Percentiles rank a stretch among this genome's conserved stretches.
These are phyloP conservation scores for Wallacemonas sp. DNA, from an alignment of 208 protist genomes.

Conservation along the genomic window DNA sequence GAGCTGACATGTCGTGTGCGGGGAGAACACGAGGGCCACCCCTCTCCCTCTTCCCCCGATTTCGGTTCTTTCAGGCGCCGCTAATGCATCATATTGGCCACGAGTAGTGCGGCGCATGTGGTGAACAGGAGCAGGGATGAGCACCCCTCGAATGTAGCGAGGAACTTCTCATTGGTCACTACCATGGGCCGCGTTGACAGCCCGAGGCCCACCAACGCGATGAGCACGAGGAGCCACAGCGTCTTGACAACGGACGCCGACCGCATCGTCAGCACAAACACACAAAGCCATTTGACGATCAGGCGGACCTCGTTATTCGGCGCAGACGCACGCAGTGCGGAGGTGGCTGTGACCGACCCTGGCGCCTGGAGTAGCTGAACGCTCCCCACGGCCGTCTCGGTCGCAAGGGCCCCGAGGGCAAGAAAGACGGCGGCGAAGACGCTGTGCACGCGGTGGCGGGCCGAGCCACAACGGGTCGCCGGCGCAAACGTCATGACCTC, in stretches of 20 bases:
- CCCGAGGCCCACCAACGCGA: too few relatives aligned
- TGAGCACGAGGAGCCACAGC: background rate
- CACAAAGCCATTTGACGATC: background rate
- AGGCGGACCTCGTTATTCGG: background rate
- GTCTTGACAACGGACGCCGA: background rate
- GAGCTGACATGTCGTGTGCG: too few relatives aligned
- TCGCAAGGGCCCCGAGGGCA: background rate
- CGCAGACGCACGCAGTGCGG: background rate
- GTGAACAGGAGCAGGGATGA: too few relatives aligned
- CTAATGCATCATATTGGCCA: too few relatives aligned
- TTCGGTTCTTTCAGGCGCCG: too few relatives aligned
- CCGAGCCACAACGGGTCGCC: background rate
- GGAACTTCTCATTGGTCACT: too few relatives aligned
- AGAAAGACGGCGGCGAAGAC: background rate
- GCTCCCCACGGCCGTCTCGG: constrained; percentile 2
- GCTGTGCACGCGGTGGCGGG: constrained; percentile 6
- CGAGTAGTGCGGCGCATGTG: too few relatives aligned
- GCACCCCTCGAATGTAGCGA: too few relatives aligned
- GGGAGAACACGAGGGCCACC: too few relatives aligned
- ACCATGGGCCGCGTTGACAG: too few relatives aligned
- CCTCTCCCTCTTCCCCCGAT: too few relatives aligned
- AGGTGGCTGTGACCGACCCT: background rate
- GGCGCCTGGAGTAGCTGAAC: constrained; percentile 1
- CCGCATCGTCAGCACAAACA: background rate
- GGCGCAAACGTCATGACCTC: constrained; percentile 10